Evolutionary conservation across 108 stramenopile genomes (phyloP).

Genomic region (Pseudonitzschia delicatissima): DNA sequence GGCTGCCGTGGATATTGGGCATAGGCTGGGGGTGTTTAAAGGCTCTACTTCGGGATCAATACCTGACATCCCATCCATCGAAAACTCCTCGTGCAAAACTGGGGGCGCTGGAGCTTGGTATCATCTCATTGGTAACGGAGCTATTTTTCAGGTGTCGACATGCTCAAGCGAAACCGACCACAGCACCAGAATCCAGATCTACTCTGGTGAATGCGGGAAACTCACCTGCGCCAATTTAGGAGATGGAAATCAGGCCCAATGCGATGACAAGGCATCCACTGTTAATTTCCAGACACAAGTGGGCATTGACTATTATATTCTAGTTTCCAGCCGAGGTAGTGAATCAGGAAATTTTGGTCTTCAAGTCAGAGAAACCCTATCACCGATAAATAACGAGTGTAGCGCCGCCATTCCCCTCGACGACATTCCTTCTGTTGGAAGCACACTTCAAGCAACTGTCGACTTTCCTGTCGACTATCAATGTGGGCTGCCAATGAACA

Average conservation of each 20-base stretch:
- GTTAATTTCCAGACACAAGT: conserved; percentile 12
- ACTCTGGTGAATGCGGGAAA: conserved; percentile 1
- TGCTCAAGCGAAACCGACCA: conserved; percentile 1
- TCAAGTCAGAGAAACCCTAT: not conserved
- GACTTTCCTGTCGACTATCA: conserved; percentile 1
- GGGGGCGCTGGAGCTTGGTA: conserved; percentile 7
- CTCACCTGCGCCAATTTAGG: not conserved
- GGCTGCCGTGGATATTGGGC: not conserved
- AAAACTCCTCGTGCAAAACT: not conserved
- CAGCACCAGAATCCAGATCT: not conserved
- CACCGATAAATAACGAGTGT: conserved; percentile 2
- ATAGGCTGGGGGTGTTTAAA: not conserved
- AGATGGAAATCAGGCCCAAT: not conserved
- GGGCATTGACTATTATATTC: not conserved
- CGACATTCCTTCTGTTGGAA: not conserved
- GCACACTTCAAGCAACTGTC: conserved; percentile 1
- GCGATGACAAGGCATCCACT: not conserved
- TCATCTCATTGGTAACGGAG: not conserved
- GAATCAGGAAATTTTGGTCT: conserved; percentile 8
- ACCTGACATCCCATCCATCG: not conserved
- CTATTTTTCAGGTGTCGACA: not conserved
- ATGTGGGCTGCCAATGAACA: conserved; percentile 5
- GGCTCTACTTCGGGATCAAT: conserved; percentile 1
- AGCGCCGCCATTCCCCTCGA: not conserved
- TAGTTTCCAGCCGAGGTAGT: not conserved